Percentiles rank a stretch among this genome's conserved stretches.
Evolutionary conservation across 2,329 filamentous ascomycete genomes (phyloP).

Genomic region (Trichophyton verrucosum): DNA sequence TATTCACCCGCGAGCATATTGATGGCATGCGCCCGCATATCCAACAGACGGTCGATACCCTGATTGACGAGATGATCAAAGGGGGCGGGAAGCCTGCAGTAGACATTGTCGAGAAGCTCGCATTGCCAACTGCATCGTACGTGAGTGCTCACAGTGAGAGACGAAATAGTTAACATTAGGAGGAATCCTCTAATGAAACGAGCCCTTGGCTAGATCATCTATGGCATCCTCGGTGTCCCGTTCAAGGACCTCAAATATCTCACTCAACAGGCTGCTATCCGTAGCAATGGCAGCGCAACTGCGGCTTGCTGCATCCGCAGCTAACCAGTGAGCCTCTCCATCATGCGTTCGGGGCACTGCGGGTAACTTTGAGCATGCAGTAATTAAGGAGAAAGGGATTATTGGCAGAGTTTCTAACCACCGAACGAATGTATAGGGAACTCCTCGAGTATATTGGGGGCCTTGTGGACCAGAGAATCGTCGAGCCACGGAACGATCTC

Average conservation of each 20-base stretch:
- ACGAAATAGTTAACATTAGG: too few relatives aligned
- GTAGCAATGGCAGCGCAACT: conserved; percentile 37
- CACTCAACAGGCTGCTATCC: conserved; percentile 37
- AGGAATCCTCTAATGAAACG: too few relatives aligned
- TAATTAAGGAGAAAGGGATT: too few relatives aligned
- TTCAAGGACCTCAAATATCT: conserved; percentile 37
- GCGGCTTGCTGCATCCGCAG: conserved; percentile 35
- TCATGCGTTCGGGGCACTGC: background rate
- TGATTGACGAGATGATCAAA: conserved; percentile 32
- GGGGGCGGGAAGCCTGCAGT: conserved; percentile 29
- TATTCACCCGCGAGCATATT: conserved; percentile 32
- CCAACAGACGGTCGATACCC: conserved; percentile 34
- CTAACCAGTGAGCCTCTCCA: conserved; percentile 27
- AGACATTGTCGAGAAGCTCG: conserved; percentile 38
- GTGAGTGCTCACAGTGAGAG: conserved; percentile 18
- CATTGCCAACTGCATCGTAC: conserved; percentile 38
- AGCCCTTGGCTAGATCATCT: conserved; percentile 32
- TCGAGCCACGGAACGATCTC: conserved; percentile 35
- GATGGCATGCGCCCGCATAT: conserved; percentile 35
- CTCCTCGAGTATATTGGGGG: conserved; percentile 36
- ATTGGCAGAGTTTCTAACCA: background rate
- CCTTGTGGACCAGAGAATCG: conserved; percentile 31
- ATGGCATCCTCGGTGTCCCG: conserved; percentile 39
- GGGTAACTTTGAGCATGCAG: too few relatives aligned
- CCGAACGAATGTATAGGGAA: conserved; percentile 19